phyloP scores from a whole-genome alignment of 1,139 yeast genomes.

The Hyphopichia khmerensis region DNA sequence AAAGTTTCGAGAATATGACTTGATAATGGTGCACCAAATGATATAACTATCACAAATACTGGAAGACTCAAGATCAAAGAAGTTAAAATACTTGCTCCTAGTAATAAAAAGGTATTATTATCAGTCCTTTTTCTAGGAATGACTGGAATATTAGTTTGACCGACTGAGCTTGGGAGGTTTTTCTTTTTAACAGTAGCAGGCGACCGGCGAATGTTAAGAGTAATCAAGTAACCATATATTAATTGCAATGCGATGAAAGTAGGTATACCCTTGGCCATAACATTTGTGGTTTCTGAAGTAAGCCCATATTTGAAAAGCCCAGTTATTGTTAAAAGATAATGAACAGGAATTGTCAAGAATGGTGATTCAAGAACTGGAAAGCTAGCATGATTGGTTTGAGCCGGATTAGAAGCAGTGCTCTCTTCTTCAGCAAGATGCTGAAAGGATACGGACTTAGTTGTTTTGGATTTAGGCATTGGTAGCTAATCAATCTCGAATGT shows the following conservation, averaged over 20 bases:
- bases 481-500: not conserved
- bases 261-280: slow-evolving; percentile 27
- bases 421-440: slow-evolving; percentile 5
- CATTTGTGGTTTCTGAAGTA: slow-evolving; percentile 23
- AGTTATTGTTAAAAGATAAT: slow-evolving; percentile 38
- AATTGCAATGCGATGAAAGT: slow-evolving; percentile 25
- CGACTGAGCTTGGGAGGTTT: slow-evolving; percentile 2
- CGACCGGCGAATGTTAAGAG: slow-evolving; percentile 6
- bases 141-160: no score
- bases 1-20: slow-evolving; percentile 57
- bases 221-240: slow-evolving; percentile 26
- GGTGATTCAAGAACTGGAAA: slow-evolving; percentile 23
- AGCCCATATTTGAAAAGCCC: slow-evolving; percentile 41
- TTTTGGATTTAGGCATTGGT: slow-evolving; percentile 2
- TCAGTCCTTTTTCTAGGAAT: slow-evolving; percentile 12
- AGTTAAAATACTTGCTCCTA: slow-evolving; percentile 37
- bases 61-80: slow-evolving; percentile 51
- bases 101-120: slow-evolving; percentile 32
- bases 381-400: not conserved
- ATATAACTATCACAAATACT: slow-evolving; percentile 49
- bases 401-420: not conserved
- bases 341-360: slow-evolving; percentile 45
- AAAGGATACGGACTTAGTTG: slow-evolving; percentile 8
- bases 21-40: slow-evolving; percentile 87
- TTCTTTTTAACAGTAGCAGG: slow-evolving; percentile 16